Evolutionary conservation across 2,329 filamentous ascomycete species (phyloP).

Genomic region (Penicillium thymicola): DNA sequence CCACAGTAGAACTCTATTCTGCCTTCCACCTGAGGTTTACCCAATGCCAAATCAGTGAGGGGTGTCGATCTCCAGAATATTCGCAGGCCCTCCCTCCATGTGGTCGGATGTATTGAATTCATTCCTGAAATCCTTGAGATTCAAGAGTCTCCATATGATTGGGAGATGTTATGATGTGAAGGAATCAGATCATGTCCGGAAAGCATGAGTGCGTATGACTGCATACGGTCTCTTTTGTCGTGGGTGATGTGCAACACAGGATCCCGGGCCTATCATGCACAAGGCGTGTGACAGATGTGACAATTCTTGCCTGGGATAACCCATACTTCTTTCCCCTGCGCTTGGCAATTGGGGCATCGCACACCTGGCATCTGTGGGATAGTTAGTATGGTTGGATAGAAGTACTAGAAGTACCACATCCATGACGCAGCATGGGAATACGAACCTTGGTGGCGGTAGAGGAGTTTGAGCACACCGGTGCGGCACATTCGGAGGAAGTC

Average conservation of each 20-base stretch:
- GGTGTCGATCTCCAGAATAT: neutral
- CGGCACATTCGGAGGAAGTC: conserved; percentile 8
- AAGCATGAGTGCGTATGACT: neutral
- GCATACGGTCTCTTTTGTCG: neutral
- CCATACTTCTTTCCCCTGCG: conserved; percentile 40
- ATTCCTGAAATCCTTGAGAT: neutral
- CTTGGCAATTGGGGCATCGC: conserved; percentile 39
- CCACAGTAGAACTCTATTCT: neutral
- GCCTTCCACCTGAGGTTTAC: neutral
- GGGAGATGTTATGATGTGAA: neutral
- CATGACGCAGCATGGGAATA: neutral
- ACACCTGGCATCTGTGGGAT: conserved; percentile 43
- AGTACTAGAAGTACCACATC: neutral
- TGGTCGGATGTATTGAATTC: neutral
- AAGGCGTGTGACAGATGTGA: conserved; percentile 40
- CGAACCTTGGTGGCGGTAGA: conserved; percentile 17
- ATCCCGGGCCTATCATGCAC: conserved; percentile 19
- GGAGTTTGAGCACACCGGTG: conserved; percentile 10
- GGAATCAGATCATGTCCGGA: neutral
- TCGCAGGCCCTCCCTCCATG: neutral
- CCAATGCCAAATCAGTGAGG: neutral
- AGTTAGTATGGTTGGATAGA: neutral
- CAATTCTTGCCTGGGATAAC: conserved; percentile 48
- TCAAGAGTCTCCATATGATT: neutral
- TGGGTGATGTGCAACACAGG: neutral